Evolutionary conservation across 2,329 filamentous ascomycete species (phyloP).

Genomic region (Colletotrichum brevisporum): DNA sequence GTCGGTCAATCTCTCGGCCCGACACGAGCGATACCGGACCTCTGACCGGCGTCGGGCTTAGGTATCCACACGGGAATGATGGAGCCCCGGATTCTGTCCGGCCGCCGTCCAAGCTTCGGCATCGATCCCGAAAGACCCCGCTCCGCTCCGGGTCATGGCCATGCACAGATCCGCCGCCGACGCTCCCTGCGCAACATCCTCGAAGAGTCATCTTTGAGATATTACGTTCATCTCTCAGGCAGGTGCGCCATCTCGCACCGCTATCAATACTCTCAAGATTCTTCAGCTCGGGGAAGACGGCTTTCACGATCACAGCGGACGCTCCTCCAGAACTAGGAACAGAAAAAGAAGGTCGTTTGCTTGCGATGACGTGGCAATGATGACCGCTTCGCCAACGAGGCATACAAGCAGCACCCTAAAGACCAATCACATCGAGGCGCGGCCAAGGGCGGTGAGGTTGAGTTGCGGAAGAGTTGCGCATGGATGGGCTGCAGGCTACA

Average conservation of each 20-base stretch:
- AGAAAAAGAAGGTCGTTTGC: too few species aligned
- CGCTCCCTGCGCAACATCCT: background rate
- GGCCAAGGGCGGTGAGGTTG: background rate
- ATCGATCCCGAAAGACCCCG: background rate
- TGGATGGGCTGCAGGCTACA: background rate
- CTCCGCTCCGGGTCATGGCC: background rate
- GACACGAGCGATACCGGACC: too few species aligned
- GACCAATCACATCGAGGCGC: too few species aligned
- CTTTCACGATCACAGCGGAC: too few species aligned
- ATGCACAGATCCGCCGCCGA: background rate
- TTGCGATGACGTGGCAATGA: too few species aligned
- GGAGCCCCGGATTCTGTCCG: background rate
- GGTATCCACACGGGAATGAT: background rate
- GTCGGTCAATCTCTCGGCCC: background rate
- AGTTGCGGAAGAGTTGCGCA: background rate
- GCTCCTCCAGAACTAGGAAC: too few species aligned
- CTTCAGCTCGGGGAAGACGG: too few species aligned
- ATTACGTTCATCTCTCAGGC: background rate
- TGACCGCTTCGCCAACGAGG: too few species aligned
- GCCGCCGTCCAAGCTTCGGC: background rate
- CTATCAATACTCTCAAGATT: too few species aligned
- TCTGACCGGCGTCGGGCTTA: too few species aligned
- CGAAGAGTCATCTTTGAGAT: background rate
- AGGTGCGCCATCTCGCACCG: background rate
- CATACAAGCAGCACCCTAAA: too few species aligned